A percentile compares a stretch with the other conserved stretches of the same genome.
phyloP scores from a whole-genome alignment of 164 flowering plant species.

The Piper longum region DNA sequence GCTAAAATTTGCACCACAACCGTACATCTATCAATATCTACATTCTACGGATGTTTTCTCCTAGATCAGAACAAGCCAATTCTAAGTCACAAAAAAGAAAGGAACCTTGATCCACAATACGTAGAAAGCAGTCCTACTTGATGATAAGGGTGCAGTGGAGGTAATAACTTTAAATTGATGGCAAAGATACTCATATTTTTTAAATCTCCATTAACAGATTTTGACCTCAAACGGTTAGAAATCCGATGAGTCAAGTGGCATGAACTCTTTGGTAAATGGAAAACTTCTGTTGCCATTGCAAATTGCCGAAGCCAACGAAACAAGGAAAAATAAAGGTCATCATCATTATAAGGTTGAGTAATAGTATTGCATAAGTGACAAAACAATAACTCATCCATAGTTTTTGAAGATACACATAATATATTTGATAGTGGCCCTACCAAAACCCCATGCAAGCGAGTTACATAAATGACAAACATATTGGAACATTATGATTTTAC shows the following conservation, averaged over 20 bases:
- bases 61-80: not conserved
- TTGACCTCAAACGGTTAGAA: conserved; percentile 10
- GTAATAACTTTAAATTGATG: conserved; percentile 12
- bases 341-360: too few species aligned
- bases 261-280: conserved; percentile 10
- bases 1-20: not conserved
- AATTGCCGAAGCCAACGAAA: conserved; percentile 2
- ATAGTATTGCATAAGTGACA: too few species aligned
- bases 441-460: too few species aligned
- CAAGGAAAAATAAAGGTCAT: too few species aligned
- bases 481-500: too few species aligned
- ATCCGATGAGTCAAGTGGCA: conserved; percentile 3
- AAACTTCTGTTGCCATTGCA: conserved; percentile 12
- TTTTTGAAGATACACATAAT: too few species aligned
- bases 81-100: not conserved
- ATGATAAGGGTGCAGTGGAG: conserved; percentile 13
- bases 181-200: conserved; percentile 12
- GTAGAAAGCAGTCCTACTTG: conserved; percentile 11
- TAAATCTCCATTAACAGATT: conserved; percentile 14
- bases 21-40: too few species aligned
- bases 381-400: too few species aligned
- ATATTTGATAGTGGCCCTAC: too few species aligned
- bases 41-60: too few species aligned
- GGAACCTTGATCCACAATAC: not conserved
- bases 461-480: too few species aligned